phyloP scores from a whole-genome alignment of 2,329 filamentous ascomycete genomes.

The Fusarium denticulatum region DNA sequence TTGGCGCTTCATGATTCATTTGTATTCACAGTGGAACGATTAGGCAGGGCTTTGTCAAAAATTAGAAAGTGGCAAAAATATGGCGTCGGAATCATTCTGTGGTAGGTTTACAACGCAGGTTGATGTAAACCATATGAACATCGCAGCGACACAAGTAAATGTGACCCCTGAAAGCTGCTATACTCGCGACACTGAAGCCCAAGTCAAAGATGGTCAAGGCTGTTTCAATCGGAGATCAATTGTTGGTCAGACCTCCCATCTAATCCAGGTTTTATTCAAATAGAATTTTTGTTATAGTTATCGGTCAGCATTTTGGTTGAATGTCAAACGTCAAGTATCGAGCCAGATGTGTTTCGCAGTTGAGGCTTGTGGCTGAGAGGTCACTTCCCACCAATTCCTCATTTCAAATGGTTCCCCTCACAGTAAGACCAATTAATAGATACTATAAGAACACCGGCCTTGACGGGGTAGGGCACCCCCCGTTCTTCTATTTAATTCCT shows the following conservation, averaged over 20 bases:
- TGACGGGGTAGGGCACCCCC: fast-evolving
- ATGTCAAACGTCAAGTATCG: neutral
- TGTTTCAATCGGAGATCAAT: too few relatives aligned
- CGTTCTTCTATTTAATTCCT: neutral
- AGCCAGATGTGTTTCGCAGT: neutral
- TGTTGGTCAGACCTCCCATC: neutral
- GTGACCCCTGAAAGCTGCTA: too few relatives aligned
- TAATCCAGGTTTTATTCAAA: too few relatives aligned
- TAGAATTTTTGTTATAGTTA: neutral
- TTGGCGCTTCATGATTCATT: too few relatives aligned
- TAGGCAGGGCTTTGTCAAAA: neutral
- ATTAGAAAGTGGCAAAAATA: neutral
- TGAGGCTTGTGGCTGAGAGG: neutral
- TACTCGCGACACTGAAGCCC: fast-evolving
- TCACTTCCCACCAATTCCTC: neutral
- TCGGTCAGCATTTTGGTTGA: too few relatives aligned
- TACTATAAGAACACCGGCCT: too few relatives aligned
- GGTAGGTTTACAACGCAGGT: fast-evolving
- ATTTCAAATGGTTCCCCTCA: neutral
- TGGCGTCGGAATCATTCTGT: too few relatives aligned
- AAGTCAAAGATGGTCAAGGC: too few relatives aligned
- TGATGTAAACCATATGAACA: neutral
- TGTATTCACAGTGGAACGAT: neutral
- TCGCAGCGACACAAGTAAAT: neutral
- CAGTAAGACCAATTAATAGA: too few relatives aligned